These are phyloP conservation scores for Hyaloscypha finlandica DNA, from an alignment of 495 filamentous ascomycete genomes.

Conservation along the genomic window DNA sequence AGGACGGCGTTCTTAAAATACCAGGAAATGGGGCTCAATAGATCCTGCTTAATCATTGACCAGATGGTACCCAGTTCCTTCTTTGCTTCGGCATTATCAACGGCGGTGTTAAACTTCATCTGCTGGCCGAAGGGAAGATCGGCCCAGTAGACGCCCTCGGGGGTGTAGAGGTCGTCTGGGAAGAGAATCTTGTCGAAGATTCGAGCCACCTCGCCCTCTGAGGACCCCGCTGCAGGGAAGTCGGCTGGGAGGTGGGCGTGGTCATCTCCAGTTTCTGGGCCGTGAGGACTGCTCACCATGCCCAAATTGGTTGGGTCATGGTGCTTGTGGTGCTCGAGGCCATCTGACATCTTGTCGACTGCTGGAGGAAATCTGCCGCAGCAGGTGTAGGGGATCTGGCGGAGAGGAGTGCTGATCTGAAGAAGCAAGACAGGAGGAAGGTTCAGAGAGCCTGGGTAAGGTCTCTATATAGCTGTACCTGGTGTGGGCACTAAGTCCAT, in stretches of 20 bases:
- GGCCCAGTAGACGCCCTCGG: constrained; percentile 86
- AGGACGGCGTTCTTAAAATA: constrained; percentile 87
- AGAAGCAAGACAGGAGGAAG: not conserved
- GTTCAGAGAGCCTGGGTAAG: not conserved
- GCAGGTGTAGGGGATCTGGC: not conserved
- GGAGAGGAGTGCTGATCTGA: not conserved
- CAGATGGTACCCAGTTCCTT: constrained; percentile 68
- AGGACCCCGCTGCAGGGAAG: not conserved
- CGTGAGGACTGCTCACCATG: constrained; percentile 27
- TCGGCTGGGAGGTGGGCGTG: constrained; percentile 4
- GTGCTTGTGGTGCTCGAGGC: constrained; percentile 19
- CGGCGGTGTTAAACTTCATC: constrained; percentile 68
- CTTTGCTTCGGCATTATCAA: constrained; percentile 64
- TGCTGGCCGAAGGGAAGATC: constrained; percentile 69
- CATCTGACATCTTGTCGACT: constrained; percentile 19
- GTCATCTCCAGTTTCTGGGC: constrained; percentile 33
- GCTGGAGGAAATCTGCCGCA: not conserved
- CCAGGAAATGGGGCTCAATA: constrained; percentile 74
- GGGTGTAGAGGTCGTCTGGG: constrained; percentile 80
- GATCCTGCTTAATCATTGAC: constrained; percentile 77
- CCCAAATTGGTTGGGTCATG: constrained; percentile 29
- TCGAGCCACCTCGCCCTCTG: constrained; percentile 7
- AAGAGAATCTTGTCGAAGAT: constrained; percentile 32
- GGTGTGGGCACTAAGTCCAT: not conserved
- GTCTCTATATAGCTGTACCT: not conserved